Evolutionary conservation across 73 alveolate genomes (phyloP).

Genomic region (Symbiodinium natans): DNA sequence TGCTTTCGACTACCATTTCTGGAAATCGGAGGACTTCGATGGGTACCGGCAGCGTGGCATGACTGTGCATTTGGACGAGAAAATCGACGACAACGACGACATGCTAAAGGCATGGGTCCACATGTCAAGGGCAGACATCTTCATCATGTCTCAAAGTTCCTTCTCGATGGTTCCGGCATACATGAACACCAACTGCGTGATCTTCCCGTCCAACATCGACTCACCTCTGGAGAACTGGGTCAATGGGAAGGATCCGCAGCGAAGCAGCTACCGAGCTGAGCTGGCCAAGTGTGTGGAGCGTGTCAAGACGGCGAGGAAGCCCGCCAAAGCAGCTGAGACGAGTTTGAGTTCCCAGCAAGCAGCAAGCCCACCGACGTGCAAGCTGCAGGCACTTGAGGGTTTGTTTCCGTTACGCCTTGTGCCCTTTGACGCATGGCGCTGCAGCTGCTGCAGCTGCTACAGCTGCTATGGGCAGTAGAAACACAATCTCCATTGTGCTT

Average conservation of each 20-base stretch:
- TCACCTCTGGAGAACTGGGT: constrained; percentile 80
- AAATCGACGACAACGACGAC: constrained; percentile 61
- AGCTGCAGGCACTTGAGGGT: neutral
- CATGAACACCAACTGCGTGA: constrained; percentile 82
- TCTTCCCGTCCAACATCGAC: constrained; percentile 69
- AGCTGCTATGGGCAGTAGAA: neutral
- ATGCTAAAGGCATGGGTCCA: constrained; percentile 58
- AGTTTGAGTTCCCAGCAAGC: neutral
- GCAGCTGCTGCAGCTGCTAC: no score
- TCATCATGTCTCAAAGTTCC: constrained; percentile 82
- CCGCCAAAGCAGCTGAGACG: neutral
- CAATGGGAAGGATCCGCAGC: constrained; percentile 25
- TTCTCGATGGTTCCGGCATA: constrained; percentile 83
- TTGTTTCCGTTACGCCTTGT: no score
- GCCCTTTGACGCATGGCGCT: no score
- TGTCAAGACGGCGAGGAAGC: neutral
- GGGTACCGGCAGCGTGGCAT: constrained; percentile 72
- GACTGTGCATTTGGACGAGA: constrained; percentile 60
- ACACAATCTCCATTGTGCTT: neutral
- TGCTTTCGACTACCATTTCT: constrained; percentile 10
- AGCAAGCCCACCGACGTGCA: neutral
- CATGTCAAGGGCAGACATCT: constrained; percentile 56
- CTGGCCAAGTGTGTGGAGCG: neutral
- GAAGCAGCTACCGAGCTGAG: neutral
- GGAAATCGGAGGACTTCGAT: constrained; percentile 68